Evolutionary conservation across 2,329 filamentous ascomycete genomes (phyloP).

Genomic region (Pseudogymnoascus sp.): DNA sequence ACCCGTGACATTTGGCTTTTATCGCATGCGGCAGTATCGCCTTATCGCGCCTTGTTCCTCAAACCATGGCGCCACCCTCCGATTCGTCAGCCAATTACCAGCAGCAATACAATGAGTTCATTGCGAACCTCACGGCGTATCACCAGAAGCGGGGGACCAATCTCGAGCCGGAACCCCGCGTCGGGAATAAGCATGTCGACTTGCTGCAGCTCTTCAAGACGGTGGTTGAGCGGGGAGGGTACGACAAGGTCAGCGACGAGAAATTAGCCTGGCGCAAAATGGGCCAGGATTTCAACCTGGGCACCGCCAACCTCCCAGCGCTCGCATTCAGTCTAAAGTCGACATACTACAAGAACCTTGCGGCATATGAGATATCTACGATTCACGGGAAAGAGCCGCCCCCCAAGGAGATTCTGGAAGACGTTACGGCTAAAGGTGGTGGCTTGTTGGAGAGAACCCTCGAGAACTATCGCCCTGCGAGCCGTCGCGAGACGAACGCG

Average conservation of each 20-base stretch:
- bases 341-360: constrained; percentile 82
- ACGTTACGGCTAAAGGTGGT: constrained; percentile 68
- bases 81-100: not conserved
- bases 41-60: not conserved
- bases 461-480: constrained; percentile 59
- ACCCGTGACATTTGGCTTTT: not conserved
- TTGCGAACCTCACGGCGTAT: constrained; percentile 62
- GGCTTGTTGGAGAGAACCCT: constrained; percentile 68
- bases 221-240: constrained; percentile 70
- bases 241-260: constrained; percentile 74
- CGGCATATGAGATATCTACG: constrained; percentile 76
- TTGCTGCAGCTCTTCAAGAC: constrained; percentile 70
- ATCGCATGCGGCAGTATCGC: constrained; percentile 8
- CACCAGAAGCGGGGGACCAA: constrained; percentile 71
- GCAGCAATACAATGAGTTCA: constrained; percentile 70
- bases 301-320: constrained; percentile 67
- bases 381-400: constrained; percentile 74
- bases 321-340: constrained; percentile 80
- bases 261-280: constrained; percentile 81
- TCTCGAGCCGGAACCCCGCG: constrained; percentile 73
- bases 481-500: constrained; percentile 34
- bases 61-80: not conserved
- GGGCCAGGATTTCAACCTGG: constrained; percentile 64
- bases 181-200: constrained; percentile 69
- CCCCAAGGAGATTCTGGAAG: constrained; percentile 79